Evolutionary conservation across 805 yeast genomes (phyloP), one percentile per base, ranked within the genome.

Genomic region (Cyberlindnera xishuangbannaensis): DNA sequence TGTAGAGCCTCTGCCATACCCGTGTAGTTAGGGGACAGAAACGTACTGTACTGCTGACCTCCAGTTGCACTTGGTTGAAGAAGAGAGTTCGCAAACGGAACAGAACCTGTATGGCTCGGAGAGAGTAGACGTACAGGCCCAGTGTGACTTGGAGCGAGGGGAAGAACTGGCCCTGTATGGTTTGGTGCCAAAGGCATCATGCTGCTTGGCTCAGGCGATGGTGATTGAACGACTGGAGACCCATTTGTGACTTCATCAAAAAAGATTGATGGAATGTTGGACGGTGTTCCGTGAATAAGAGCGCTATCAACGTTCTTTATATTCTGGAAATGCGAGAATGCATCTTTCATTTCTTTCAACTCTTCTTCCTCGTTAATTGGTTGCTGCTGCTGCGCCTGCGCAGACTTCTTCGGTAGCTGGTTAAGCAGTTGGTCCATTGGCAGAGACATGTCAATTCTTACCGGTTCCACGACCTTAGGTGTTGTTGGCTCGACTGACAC

Each of bases 371-470:
- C 94, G 41, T 79, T 81, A 27, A 72, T 77, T 15, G 71, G 72
- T 8, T 8, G 10, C 22, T 19, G 10, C 29, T 58, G 73, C 28
- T 57, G 57, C 6, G 39, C 44, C 26, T 53, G 58, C 28, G 56
- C 36, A 45, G 76, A 55, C 34, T 64, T 66, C 34, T 62, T 61
- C 25, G 83, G 52, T 21, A 82, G 51, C 31, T 64, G 65, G 31
- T 63, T 61, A 27, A 83, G 47, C 18, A 83, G 55, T 51, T 83
- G 85, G 48, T 79, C 84, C 94, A 83, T 83, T 6, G 92, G 88
- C 15, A 83, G 58, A 2, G 82, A 68, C 33, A 71, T 61, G 50
- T 83, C 90, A 18, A 81, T 44, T 18, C 55, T 50, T 4, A 44
- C 46, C 26, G 55, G 61, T 16, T 37, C 47, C 16, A 43, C 41